These are phyloP conservation scores for Colletotrichum lini DNA, from an alignment of 2,329 filamentous ascomycete species.

Conservation along the genomic window DNA sequence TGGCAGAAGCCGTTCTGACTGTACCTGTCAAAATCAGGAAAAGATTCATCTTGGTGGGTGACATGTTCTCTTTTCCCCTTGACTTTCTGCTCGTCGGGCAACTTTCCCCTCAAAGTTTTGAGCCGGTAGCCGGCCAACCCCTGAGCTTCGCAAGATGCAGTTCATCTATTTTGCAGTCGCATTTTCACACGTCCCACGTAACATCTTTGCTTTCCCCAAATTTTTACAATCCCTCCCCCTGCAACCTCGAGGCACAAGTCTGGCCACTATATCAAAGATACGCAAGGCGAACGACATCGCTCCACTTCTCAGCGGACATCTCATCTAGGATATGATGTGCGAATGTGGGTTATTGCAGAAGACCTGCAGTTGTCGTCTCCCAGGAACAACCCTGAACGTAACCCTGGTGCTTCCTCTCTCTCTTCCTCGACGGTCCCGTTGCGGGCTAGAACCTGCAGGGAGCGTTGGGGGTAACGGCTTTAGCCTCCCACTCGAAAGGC, in stretches of 20 bases:
- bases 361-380: constrained; percentile 25
- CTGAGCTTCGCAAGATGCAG: not conserved
- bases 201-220: not conserved
- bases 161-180: constrained; percentile 2
- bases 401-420: constrained; percentile 12
- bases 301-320: constrained; percentile 24
- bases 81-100: not conserved
- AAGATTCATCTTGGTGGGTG: not conserved
- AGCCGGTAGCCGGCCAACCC: not conserved
- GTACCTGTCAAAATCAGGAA: constrained; percentile 32
- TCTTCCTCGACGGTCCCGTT: constrained; percentile 10
- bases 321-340: constrained; percentile 12
- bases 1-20: not conserved
- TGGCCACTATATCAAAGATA: not conserved
- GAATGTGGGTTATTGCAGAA: constrained; percentile 23
- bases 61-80: constrained; percentile 7
- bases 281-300: constrained; percentile 26
- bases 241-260: not conserved
- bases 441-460: constrained; percentile 10
- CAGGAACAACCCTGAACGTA: constrained; percentile 30
- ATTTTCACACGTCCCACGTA: not conserved
- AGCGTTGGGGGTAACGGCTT: constrained; percentile 13
- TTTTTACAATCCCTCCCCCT: not conserved
- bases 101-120: constrained; percentile 5
- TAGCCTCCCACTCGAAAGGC: constrained; percentile 33